Evolutionary conservation across 495 filamentous ascomycete species (phyloP).

Genomic region (Coniosporium apollinis): DNA sequence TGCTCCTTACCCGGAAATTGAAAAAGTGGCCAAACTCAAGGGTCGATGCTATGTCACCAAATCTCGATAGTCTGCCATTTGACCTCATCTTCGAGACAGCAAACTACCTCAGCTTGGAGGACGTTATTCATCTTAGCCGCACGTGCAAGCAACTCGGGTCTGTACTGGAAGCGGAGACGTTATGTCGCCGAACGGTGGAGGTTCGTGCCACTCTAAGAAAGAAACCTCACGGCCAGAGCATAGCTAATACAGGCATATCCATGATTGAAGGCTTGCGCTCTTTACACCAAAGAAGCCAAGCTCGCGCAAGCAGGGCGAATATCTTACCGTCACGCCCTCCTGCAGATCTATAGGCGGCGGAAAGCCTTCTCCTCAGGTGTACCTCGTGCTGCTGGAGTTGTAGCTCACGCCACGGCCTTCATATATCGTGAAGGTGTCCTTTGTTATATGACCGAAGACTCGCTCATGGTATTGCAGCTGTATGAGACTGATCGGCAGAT

Average conservation of each 20-base stretch:
- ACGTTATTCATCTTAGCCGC: conserved; percentile 31
- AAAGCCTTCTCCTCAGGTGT: neutral
- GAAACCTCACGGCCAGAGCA: conserved; percentile 6
- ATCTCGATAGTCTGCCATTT: conserved; percentile 17
- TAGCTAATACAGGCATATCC: too few relatives aligned
- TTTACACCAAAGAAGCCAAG: neutral
- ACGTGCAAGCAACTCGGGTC: conserved; percentile 36
- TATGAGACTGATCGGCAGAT: neutral
- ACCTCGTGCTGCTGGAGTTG: neutral
- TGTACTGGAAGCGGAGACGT: conserved; percentile 40
- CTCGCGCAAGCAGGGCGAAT: neutral
- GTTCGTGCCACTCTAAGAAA: conserved; percentile 24
- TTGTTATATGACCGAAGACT: neutral
- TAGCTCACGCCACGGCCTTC: neutral
- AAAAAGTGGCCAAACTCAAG: too few relatives aligned
- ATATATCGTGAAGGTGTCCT: conserved; percentile 1
- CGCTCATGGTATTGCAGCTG: neutral
- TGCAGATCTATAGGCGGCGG: neutral
- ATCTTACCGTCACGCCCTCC: neutral
- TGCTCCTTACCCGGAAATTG: too few relatives aligned
- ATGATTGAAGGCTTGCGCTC: neutral
- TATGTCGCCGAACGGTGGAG: conserved; percentile 42
- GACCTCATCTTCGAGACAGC: conserved; percentile 19
- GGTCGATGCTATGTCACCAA: conserved; percentile 18
- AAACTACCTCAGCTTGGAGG: conserved; percentile 29